Base-by-base conservation (phyloP, 148 eudicot species). In the Rhododendron mucronatum region DNA sequence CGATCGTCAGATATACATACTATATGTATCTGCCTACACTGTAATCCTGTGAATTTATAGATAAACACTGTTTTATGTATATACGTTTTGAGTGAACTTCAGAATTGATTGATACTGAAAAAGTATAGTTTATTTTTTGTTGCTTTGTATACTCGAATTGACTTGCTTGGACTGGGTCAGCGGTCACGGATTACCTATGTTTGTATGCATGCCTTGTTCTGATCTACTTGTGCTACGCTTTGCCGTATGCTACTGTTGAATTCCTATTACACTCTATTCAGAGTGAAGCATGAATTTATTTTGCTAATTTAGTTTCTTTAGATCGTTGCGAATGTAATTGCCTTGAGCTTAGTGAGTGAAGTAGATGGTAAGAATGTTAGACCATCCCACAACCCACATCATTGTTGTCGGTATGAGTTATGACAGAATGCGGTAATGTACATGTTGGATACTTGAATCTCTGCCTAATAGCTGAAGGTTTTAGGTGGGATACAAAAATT, bases 11-110 rank as follows among this genome's bases (percentile, higher is more conserved):
- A 28, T 30, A 41, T 41, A 41, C 57, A 13, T 51, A 51, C 39
- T 55, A 55, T 55, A 55, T 16, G 61, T 55, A 50, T 28, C 63
- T 26, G 9, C 16, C 15, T 33, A 11, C 50, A 16, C 9, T 14
- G 28, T 50, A 44, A 57, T 50, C 20, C 59, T 53, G 21, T 53
- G 50, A 30, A 78, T 44, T 44, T 18, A 26, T 90, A 88, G 88
- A 91, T 16, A 79, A 47, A 45, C 59, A 11, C 59, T 45, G 82
- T 50, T 47, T 26, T 26, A 4, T 53, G 44, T 59, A 21, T 59
- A 4, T 59, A 6, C 67, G 23, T 57, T 59, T 21, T 5, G 67
- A 21, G 26, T 6, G 67, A 61, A 21, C 67, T 30, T 53, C 55
- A 30, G 15, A 53, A 28, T 6, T 15, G 39, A 37, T 37, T 37